Evolutionary conservation across 108 stramenopile species (phyloP).

Genomic region (Chaetoceros tenuissimus): DNA sequence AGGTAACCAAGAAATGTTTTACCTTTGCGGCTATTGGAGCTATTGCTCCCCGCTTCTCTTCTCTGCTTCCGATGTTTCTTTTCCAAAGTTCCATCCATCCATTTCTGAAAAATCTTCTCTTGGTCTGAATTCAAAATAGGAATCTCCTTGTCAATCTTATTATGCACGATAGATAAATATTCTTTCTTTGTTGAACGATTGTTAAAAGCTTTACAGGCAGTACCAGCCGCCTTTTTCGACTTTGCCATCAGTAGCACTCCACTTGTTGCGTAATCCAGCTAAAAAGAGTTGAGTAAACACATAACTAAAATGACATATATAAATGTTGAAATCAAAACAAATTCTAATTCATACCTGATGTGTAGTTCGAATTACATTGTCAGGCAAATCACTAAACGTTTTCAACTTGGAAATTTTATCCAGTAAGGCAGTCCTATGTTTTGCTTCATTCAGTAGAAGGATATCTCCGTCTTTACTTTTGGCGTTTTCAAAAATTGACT

Average conservation of each 20-base stretch:
- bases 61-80: conserved; percentile 12
- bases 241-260: conserved; percentile 30
- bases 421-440: background rate
- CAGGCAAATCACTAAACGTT: conserved; percentile 8
- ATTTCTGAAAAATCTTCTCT: background rate
- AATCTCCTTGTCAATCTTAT: background rate
- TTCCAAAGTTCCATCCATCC: conserved; percentile 5
- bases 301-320: no score
- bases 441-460: background rate
- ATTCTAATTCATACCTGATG: conserved; percentile 12
- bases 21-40: conserved; percentile 3
- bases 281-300: no score
- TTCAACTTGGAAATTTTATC: background rate
- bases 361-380: conserved; percentile 12
- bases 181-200: conserved; percentile 22
- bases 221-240: conserved; percentile 18
- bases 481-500: background rate
- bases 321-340: no score
- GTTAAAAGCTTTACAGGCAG: conserved; percentile 26
- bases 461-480: background rate
- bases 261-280: conserved; percentile 42
- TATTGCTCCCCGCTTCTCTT: background rate
- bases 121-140: background rate
- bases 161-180: conserved; percentile 30
- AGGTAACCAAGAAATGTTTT: conserved; percentile 61